Conservation (phyloP, 768 basidiomycete genomes). For the Trametopsis cervina region DNA sequence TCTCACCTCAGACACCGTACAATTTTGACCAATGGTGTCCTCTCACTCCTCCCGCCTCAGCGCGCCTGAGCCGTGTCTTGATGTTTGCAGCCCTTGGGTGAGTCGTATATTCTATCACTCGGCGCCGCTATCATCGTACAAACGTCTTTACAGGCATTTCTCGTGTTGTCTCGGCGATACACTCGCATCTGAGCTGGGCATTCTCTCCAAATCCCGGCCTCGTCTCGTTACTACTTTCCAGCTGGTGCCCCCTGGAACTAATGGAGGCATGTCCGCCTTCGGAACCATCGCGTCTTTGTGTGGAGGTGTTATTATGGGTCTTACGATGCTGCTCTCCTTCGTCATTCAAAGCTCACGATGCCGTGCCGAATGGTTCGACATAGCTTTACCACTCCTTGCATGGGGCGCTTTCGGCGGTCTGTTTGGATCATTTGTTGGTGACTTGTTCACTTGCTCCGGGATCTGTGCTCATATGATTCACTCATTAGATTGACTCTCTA, state of each 20-base stretch:
- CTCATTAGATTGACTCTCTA: slow-evolving; percentile 67
- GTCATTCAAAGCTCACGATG: slow-evolving; percentile 57
- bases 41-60: slow-evolving; percentile 32
- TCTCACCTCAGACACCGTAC: slow-evolving; percentile 25
- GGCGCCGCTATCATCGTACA: too few relatives aligned
- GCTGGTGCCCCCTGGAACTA: slow-evolving; percentile 81
- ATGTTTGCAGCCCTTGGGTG: slow-evolving; percentile 65
- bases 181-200: slow-evolving; percentile 89
- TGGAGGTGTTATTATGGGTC: slow-evolving; percentile 71
- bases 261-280: slow-evolving; percentile 73
- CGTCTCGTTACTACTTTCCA: slow-evolving; percentile 73
- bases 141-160: slow-evolving; percentile 69
- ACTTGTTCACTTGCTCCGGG: not conserved
- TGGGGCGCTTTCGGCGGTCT: slow-evolving; percentile 67
- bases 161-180: slow-evolving; percentile 89
- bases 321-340: slow-evolving; percentile 48
- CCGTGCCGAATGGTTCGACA: slow-evolving; percentile 28
- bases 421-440: slow-evolving; percentile 70
- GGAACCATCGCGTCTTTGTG: slow-evolving; percentile 68
- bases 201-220: slow-evolving; percentile 64
- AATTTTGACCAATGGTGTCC: slow-evolving; percentile 55
- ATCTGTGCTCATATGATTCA: slow-evolving; percentile 1
- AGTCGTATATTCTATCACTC: slow-evolving; percentile 13
- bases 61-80: slow-evolving; percentile 53
- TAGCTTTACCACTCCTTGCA: slow-evolving; percentile 37